Evolutionary conservation across 768 basidiomycete genomes (phyloP).

Genomic region (Lactarius deliciosus): DNA sequence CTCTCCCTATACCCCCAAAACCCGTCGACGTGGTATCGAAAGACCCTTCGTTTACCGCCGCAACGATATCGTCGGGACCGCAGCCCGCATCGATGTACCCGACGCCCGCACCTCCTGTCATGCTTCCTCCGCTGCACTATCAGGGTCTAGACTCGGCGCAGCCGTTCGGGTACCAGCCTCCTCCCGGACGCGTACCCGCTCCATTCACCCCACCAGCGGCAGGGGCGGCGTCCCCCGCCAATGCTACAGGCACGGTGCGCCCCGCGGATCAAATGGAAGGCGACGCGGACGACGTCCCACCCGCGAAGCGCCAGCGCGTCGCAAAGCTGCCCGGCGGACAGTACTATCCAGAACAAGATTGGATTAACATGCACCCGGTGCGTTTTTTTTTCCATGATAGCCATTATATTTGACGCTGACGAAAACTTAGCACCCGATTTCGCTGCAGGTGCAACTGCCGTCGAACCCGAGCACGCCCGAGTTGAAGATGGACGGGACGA

Average conservation of each 20-base stretch:
- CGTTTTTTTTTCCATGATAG: slow-evolving; percentile 34
- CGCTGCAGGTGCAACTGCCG: slow-evolving; percentile 82
- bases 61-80: slow-evolving; percentile 87
- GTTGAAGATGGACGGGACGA: slow-evolving; percentile 86
- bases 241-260: slow-evolving; percentile 66
- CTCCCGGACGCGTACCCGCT: slow-evolving; percentile 34
- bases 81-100: slow-evolving; percentile 80
- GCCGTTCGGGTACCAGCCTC: slow-evolving; percentile 78
- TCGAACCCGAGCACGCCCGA: slow-evolving; percentile 80
- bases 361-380: slow-evolving; percentile 87
- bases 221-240: slow-evolving; percentile 42
- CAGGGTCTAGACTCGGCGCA: slow-evolving; percentile 75
- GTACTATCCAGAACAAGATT: slow-evolving; percentile 84
- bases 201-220: slow-evolving; percentile 62
- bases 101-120: slow-evolving; percentile 56
- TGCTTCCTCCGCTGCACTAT: slow-evolving; percentile 84
- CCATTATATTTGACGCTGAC: background rate
- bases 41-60: slow-evolving; percentile 69
- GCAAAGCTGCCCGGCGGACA: slow-evolving; percentile 84
- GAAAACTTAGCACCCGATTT: slow-evolving; percentile 69
- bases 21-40: slow-evolving; percentile 43
- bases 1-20: slow-evolving; percentile 67
- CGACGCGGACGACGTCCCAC: slow-evolving; percentile 59
- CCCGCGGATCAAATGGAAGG: slow-evolving; percentile 83
- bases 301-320: slow-evolving; percentile 85